Evolutionary conservation across 208 protist species (phyloP).

Genomic region (Acanthamoeba royreba): DNA sequence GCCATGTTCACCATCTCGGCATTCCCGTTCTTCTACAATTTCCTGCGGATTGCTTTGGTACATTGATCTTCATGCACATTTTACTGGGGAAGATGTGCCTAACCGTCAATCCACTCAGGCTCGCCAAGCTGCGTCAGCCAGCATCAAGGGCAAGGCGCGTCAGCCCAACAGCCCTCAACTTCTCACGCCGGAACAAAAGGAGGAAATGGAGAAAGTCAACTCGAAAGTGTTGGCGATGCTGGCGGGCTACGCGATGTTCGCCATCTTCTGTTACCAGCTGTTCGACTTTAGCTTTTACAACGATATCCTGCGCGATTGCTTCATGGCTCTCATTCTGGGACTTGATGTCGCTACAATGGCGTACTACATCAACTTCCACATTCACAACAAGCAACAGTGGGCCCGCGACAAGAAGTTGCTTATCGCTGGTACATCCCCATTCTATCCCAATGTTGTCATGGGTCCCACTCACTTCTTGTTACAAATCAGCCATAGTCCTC

Average conservation of each 20-base stretch:
- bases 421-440: background rate
- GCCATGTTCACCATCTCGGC: constrained; percentile 6
- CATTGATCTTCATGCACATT: background rate
- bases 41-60: background rate
- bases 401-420: background rate
- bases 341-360: background rate
- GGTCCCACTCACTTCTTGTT: background rate
- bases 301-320: background rate
- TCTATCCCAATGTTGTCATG: background rate
- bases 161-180: background rate
- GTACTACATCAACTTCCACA: constrained; percentile 9
- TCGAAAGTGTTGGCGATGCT: background rate
- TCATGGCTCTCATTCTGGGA: background rate
- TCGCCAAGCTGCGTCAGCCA: background rate
- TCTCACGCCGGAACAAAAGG: background rate
- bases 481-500: background rate
- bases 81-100: background rate
- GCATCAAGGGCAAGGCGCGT: background rate
- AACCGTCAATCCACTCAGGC: background rate
- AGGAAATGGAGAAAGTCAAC: background rate
- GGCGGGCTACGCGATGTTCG: background rate
- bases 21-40: constrained; percentile 29
- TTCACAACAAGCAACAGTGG: background rate
- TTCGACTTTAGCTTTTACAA: constrained; percentile 29
- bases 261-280: constrained; percentile 15